Base-by-base conservation (phyloP, 176 grass and related monocot species). In the Carex parvula region DNA sequence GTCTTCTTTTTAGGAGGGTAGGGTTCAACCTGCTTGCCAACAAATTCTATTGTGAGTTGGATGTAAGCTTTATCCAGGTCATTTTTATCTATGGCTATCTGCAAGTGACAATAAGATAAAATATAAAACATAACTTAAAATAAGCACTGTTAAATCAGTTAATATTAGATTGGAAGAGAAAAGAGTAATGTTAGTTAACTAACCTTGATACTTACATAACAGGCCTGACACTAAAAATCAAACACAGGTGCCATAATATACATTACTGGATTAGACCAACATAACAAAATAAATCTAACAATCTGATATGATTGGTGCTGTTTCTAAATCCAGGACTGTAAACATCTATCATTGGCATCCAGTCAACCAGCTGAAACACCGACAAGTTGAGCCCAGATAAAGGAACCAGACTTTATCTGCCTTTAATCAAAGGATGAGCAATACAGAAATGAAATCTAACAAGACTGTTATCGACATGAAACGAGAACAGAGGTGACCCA, bases 81-180 rank as follows among this genome's bases (percentile, higher is more conserved):
- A 77, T 98, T 90, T 46, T 91, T 98, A 74, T 93, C 95, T 0
- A 98, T 84, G 67, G 81, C 88, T 91, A 98, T 98, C 95, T 98
- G 84, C 91, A 85, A 89, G 41, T 37, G 35, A 63, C 14, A 83
- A 60, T 85, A 15, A 44, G 58, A 67, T 32, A 56, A 77, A 21
- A 65, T 62, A 64, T 35, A 57, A 41, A 80, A 66, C 6, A 77
- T 44, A 70, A 81, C 76, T 84, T 42, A 64, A 17, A 64, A 55
- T 57, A 32, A 80, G 77, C 26, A 80, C 12, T 61, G 80, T 80
- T 70, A 79, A 79, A 90, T 70, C 77, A 70, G 70, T 54, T 77
- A 20, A 70, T 13, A 57, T 83, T 70, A n/a, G 37, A 20, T 70
- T 39, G 67, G 67, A 70, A 70, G 67, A 70, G 67, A 44, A 70